These are phyloP conservation scores for Cryptococcus sp. DNA, from an alignment of 1,284 basidiomycete species.

Conservation along the genomic window DNA sequence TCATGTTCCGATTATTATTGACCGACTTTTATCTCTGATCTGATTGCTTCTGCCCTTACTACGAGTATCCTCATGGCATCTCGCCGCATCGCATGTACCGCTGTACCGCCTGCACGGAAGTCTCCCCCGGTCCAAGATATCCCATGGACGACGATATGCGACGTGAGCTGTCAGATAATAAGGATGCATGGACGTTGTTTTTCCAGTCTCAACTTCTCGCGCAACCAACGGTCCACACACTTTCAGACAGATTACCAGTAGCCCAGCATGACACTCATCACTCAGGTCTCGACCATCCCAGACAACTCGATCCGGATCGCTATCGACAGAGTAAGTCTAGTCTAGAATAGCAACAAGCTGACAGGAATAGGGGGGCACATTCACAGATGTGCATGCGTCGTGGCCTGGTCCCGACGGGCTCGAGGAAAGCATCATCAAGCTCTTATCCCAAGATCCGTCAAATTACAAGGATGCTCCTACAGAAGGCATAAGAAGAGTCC, in stretches of 20 bases:
- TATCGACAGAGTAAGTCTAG: conserved; percentile 36
- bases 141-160: neutral
- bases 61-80: no score
- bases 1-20: neutral
- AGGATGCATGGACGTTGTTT: no score
- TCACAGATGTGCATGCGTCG: conserved; percentile 50
- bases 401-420: conserved; percentile 14
- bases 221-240: neutral
- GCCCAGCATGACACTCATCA: conserved; percentile 21
- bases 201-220: no score
- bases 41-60: no score
- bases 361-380: conserved; percentile 42
- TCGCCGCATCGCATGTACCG: no score
- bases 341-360: neutral
- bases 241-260: neutral
- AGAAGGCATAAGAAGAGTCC: conserved; percentile 79
- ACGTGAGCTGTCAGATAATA: no score
- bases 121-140: neutral
- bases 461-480: conserved; percentile 94
- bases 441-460: conserved; percentile 77
- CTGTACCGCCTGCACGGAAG: no score
- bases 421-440: conserved; percentile 55
- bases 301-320: conserved; percentile 47
- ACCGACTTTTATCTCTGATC: no score
- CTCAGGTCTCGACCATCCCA: conserved; percentile 19